A percentile compares a stretch with the other conserved stretches of the same genome.
These are phyloP conservation scores for Neonothopanus nambi DNA, from an alignment of 1,284 basidiomycete species.

Conservation along the genomic window DNA sequence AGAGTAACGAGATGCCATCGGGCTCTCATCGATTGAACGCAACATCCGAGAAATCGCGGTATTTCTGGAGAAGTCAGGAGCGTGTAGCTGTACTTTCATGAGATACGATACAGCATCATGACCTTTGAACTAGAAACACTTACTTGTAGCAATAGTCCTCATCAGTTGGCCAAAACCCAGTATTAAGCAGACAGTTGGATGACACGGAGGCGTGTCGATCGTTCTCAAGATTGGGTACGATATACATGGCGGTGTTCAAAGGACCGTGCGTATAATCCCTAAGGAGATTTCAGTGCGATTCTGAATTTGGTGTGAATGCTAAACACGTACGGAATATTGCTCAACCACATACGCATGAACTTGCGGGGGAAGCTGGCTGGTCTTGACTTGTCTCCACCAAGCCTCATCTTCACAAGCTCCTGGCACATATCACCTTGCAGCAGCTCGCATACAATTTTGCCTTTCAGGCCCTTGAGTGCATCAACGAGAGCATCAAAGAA, in stretches of 20 bases:
- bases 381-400: slow-evolving; percentile 22
- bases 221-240: no score
- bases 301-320: no score
- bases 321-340: no score
- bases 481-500: slow-evolving; percentile 27
- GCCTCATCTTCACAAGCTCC: slow-evolving; percentile 28
- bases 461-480: slow-evolving; percentile 21
- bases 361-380: slow-evolving; percentile 27
- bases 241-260: no score
- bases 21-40: slow-evolving; percentile 17
- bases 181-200: slow-evolving; percentile 32
- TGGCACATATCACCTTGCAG: slow-evolving; percentile 26
- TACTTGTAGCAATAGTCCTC: slow-evolving; percentile 34
- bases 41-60: slow-evolving; percentile 30
- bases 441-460: no score
- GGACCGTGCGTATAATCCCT: no score
- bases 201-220: no score
- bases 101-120: background rate
- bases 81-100: slow-evolving; percentile 30
- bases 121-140: slow-evolving; percentile 11
- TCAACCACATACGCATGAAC: no score
- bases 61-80: slow-evolving; percentile 29
- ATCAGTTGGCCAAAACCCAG: slow-evolving; percentile 27
- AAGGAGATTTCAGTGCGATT: no score
- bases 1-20: slow-evolving; percentile 20